Conservation (phyloP, 2,329 filamentous ascomycete genomes). For the Neopestalotiopsis sp. region DNA sequence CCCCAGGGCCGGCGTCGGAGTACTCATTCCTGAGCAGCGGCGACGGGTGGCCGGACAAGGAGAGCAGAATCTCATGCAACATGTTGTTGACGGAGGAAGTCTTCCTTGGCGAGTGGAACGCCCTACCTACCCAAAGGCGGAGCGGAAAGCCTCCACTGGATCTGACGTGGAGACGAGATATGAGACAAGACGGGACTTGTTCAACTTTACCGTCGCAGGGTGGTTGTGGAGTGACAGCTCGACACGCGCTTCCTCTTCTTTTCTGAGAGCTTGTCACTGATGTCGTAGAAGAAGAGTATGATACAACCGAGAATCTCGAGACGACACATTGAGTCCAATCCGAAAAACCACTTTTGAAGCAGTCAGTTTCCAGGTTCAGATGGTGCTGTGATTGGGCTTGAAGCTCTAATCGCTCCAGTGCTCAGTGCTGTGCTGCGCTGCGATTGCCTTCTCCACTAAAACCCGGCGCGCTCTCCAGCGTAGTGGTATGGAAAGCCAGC, state of each 20-base stretch:
- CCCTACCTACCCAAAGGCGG: conserved; percentile 1
- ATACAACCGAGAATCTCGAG: conserved; percentile 57
- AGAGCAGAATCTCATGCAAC: conserved; percentile 98
- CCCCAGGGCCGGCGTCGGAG: conserved; percentile 50
- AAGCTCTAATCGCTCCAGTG: not conserved
- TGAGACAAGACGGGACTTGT: not conserved
- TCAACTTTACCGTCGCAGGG: conserved; percentile 1
- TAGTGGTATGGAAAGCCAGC: not conserved
- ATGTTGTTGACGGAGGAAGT: conserved; percentile 51
- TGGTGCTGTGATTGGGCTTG: not conserved
- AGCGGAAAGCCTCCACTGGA: not conserved
- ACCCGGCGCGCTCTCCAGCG: not conserved
- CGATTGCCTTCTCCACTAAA: not conserved
- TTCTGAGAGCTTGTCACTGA: conserved; percentile 44
- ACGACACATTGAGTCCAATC: conserved; percentile 52
- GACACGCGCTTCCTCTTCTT: conserved; percentile 34
- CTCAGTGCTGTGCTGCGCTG: not conserved
- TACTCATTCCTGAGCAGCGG: conserved; percentile 72
- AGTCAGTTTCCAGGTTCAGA: not conserved
- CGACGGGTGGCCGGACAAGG: conserved; percentile 91
- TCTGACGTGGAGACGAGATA: conserved; percentile 16
- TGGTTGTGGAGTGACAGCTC: conserved; percentile 19
- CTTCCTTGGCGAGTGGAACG: conserved; percentile 14
- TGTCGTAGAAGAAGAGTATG: conserved; percentile 51
- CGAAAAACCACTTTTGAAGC: not conserved